Conservation (phyloP, 306 rosid species). For the Coriaria nepalensis region DNA sequence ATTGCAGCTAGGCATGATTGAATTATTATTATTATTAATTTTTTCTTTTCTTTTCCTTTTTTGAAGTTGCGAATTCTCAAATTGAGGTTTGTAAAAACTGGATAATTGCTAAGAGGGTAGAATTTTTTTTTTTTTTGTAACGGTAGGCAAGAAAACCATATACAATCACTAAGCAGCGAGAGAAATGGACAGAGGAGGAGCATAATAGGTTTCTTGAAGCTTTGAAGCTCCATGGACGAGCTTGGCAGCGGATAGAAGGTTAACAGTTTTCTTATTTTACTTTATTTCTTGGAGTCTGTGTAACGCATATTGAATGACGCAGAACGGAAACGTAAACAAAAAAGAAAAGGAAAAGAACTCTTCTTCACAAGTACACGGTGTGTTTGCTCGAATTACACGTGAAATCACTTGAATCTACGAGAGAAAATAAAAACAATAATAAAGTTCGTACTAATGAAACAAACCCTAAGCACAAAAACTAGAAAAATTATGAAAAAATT, state of each 20-base stretch:
- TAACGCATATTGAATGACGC: conserved; percentile 4
- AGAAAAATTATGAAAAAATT: no score
- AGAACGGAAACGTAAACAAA: no score
- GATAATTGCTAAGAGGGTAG: conserved; percentile 9
- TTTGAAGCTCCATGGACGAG: conserved; percentile 86
- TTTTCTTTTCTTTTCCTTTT: not conserved
- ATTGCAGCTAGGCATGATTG: conserved; percentile 5
- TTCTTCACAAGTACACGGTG: no score
- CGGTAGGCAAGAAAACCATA: conserved; percentile 82
- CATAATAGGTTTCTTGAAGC: conserved; percentile 89
- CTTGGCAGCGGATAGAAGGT: conserved; percentile 99
- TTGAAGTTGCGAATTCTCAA: not conserved
- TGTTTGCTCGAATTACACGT: no score
- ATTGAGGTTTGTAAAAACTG: conserved; percentile 3
- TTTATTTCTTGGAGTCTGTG: conserved; percentile 13
- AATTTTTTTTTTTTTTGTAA: conserved; percentile 13
- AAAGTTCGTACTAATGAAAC: no score
- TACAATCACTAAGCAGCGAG: conserved; percentile 95
- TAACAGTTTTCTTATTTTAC: conserved; percentile 8
- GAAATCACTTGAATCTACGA: no score
- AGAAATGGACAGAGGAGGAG: conserved; percentile 98
- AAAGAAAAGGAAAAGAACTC: no score
- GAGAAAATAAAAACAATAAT: no score
- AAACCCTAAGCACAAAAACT: no score
- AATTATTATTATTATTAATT: not conserved